Percentiles rank a stretch among this genome's conserved stretches.
These are phyloP conservation scores for Pestalotiopsis sp. DNA, from an alignment of 2,329 filamentous ascomycete species.

Conservation along the genomic window DNA sequence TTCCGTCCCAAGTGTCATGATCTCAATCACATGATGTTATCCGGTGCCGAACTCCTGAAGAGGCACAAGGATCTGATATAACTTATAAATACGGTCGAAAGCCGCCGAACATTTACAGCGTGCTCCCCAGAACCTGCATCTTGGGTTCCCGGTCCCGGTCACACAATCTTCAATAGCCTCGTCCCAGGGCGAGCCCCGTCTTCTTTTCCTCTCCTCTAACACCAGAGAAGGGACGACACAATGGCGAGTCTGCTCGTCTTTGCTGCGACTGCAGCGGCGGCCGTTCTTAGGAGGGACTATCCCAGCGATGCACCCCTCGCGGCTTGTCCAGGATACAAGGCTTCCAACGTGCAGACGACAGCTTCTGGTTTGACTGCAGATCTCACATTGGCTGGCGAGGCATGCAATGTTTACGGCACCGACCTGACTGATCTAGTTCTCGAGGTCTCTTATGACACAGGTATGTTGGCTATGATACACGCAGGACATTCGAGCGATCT, in stretches of 20 bases:
- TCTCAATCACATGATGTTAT: too few species aligned
- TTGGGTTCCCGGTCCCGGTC: background rate
- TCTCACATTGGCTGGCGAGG: constrained; percentile 62
- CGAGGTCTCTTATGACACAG: constrained; percentile 66
- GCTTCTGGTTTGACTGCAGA: constrained; percentile 61
- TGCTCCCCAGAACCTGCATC: background rate
- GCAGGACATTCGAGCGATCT: too few species aligned
- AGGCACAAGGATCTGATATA: too few species aligned
- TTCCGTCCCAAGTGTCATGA: background rate
- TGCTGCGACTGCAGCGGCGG: constrained; percentile 29
- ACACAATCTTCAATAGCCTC: background rate
- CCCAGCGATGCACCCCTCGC: constrained; percentile 29
- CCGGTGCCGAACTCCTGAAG: too few species aligned
- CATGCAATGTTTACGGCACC: constrained; percentile 72
- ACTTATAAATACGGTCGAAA: too few species aligned
- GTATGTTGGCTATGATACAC: constrained; percentile 30
- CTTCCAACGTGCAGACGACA: constrained; percentile 56
- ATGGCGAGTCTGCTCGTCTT: constrained; percentile 32
- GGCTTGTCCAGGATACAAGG: constrained; percentile 64
- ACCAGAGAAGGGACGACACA: background rate
- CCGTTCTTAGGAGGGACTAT: constrained; percentile 25
- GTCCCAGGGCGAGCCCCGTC: background rate
- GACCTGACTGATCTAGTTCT: constrained; percentile 66
- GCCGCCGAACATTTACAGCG: too few species aligned
- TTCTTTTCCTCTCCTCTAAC: background rate